A percentile compares a stretch with the other conserved stretches of the same genome.
Conservation (phyloP, 2,329 filamentous ascomycete species). For the Phyllosticta citribraziliensis region DNA sequence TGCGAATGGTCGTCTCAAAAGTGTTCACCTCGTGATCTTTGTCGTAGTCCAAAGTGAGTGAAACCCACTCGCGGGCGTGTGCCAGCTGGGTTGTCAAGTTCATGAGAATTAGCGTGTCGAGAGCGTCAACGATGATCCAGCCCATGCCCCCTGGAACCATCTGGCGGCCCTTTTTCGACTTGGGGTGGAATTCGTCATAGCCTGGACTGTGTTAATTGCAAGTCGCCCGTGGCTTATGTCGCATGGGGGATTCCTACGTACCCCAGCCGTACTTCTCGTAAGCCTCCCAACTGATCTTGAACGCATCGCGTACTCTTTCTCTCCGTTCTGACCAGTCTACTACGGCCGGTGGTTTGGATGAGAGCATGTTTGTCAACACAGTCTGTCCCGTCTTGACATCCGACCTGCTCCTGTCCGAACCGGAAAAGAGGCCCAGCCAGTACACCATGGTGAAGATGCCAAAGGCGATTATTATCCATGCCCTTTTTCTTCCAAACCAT, state of each 20-base stretch:
- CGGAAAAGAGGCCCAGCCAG: constrained; percentile 38
- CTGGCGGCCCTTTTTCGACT: constrained; percentile 66
- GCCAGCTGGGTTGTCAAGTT: constrained; percentile 79
- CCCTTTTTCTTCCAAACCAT: constrained; percentile 57
- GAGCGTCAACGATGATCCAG: constrained; percentile 94
- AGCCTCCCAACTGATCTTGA: constrained; percentile 82
- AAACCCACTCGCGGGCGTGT: constrained; percentile 82
- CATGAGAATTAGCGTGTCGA: constrained; percentile 98
- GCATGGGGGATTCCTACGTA: constrained; percentile 35
- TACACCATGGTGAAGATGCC: constrained; percentile 54
- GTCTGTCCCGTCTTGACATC: background rate
- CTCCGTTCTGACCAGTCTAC: constrained; percentile 70
- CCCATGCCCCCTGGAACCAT: constrained; percentile 85
- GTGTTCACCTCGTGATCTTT: constrained; percentile 94
- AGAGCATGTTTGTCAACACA: background rate
- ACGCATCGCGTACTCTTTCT: constrained; percentile 77
- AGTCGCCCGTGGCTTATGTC: background rate
- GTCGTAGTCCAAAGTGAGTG: constrained; percentile 70
- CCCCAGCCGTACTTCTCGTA: constrained; percentile 94
- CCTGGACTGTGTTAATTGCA: constrained; percentile 26
- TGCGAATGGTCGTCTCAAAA: constrained; percentile 95
- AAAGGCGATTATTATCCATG: constrained; percentile 43
- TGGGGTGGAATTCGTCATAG: constrained; percentile 77
- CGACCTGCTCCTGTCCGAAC: background rate
- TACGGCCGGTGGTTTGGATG: constrained; percentile 7